These are phyloP conservation scores for Trichocladium antarcticum DNA, from an alignment of 495 filamentous ascomycete species.

Conservation along the genomic window DNA sequence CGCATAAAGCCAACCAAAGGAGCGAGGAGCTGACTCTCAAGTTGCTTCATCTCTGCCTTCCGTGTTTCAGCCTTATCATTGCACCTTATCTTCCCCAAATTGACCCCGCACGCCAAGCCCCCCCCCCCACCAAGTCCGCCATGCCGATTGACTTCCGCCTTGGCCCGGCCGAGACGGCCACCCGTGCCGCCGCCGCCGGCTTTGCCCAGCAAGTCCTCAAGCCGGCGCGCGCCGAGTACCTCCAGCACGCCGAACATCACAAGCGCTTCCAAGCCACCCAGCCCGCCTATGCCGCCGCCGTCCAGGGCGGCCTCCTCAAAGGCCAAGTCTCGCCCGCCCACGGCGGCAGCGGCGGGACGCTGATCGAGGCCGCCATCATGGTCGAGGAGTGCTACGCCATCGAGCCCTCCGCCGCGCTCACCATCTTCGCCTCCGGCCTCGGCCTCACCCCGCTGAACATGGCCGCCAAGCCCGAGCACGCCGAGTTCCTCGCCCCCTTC, in stretches of 20 bases:
- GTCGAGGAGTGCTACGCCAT: slow-evolving; percentile 44
- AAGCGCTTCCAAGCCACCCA: slow-evolving; percentile 38
- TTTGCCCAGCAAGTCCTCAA: slow-evolving; percentile 31
- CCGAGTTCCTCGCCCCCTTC: slow-evolving; percentile 40
- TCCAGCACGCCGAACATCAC: slow-evolving; percentile 19
- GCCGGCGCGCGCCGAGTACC: slow-evolving; percentile 28
- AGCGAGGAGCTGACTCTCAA: no score
- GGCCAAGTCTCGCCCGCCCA: slow-evolving; percentile 34
- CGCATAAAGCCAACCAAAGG: no score
- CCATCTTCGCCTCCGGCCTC: slow-evolving; percentile 42
- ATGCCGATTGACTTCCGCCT: slow-evolving; percentile 37
- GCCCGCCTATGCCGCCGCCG: slow-evolving; percentile 35
- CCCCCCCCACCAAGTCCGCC: no score
- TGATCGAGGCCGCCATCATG: slow-evolving; percentile 40
- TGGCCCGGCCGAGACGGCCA: slow-evolving; percentile 23
- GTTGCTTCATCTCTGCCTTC: no score
- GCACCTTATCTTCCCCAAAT: no score
- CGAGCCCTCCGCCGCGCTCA: slow-evolving; percentile 38
- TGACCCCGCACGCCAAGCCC: no score
- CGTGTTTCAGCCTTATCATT: no score
- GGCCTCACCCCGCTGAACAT: slow-evolving; percentile 41
- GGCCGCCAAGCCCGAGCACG: slow-evolving; percentile 30
- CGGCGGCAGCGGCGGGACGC: slow-evolving; percentile 34
- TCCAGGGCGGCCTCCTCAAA: slow-evolving; percentile 37
- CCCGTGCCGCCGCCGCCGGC: slow-evolving; percentile 23